Base-by-base conservation (phyloP, 345 rosid genomes). In the Gossypium herbaceum region DNA sequence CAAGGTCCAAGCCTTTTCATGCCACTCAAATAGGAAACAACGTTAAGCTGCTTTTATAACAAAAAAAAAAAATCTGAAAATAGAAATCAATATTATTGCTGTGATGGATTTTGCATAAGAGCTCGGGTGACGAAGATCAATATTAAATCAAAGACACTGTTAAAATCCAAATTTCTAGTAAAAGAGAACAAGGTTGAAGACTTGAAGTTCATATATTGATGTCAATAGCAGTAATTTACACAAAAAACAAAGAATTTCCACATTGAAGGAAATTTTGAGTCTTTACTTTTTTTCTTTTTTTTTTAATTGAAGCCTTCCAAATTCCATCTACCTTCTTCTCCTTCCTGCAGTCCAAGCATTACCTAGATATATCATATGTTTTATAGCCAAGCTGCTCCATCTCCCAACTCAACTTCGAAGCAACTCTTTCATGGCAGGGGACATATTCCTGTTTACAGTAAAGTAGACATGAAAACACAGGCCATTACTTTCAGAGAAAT, bases 341-440 rank as follows among this genome's bases (percentile, higher is more conserved):
- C 27, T 68, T 43, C n/a, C 25, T 48, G 39, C 75, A 45, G 44
- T 69, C 72, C 57, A 55, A 17, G 20, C 27, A 61, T 85, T 76
- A 83, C 78, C 88, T 84, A 27, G 90, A 81, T 22, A 85, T 78
- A 71, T 80, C 88, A 79, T 84, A 86, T 16, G 81, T 68, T 75
- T 86, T 82, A 59, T 88, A 89, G 76, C 85, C 88, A 73, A 86
- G 87, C 77, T 87, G 90, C 83, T 93, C 93, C 75, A 86, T 85
- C 82, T 95, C 98, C 98, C 99, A 95, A 78, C 86, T 89, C 86
- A 92, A 82, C 83, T 86, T 91, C 4, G 98, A 81, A 61, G 92
- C 94, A 70, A 83, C 94, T 75, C 88, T 84, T 76, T 93, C 98
- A 72, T 85, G 98, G 76, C 92, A 86, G 3, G 99, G 99, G 47